Percentiles rank a stretch among this genome's conserved stretches.
Evolutionary conservation across 345 rosid genomes (phyloP).

Genomic region (Eucalyptus pauciflora): DNA sequence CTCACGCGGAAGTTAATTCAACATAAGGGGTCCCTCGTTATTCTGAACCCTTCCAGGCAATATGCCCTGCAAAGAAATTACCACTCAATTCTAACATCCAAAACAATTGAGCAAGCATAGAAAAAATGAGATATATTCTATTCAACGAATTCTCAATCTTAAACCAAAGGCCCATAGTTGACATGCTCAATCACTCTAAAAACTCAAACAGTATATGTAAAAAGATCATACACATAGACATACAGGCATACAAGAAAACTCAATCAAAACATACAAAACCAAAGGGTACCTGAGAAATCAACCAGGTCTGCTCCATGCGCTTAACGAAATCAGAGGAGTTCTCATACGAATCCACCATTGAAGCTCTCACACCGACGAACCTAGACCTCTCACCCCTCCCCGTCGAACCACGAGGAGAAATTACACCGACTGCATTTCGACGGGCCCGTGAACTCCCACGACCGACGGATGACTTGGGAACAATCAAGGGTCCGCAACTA

Average conservation of each 20-base stretch:
- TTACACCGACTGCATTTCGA: not conserved
- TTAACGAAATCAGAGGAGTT: constrained; percentile 65
- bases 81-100: not conserved
- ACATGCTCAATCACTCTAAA: not conserved
- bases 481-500: not conserved
- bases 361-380: constrained; percentile 29
- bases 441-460: not conserved
- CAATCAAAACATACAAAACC: not conserved
- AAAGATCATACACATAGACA: not conserved
- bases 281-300: constrained; percentile 62
- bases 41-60: not conserved
- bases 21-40: not conserved
- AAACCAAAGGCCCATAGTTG: not conserved
- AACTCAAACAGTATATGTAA: not conserved
- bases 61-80: not conserved
- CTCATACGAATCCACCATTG: constrained; percentile 56
- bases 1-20: not conserved
- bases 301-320: constrained; percentile 89
- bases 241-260: not conserved
- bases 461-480: not conserved
- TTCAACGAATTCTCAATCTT: not conserved
- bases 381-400: not conserved
- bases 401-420: not conserved
- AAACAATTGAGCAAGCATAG: not conserved
- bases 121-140: not conserved